Evolutionary conservation across 164 flowering plant genomes (phyloP), one percentile per base, ranked within the genome.

Genomic region (Cinnamomum chago): DNA sequence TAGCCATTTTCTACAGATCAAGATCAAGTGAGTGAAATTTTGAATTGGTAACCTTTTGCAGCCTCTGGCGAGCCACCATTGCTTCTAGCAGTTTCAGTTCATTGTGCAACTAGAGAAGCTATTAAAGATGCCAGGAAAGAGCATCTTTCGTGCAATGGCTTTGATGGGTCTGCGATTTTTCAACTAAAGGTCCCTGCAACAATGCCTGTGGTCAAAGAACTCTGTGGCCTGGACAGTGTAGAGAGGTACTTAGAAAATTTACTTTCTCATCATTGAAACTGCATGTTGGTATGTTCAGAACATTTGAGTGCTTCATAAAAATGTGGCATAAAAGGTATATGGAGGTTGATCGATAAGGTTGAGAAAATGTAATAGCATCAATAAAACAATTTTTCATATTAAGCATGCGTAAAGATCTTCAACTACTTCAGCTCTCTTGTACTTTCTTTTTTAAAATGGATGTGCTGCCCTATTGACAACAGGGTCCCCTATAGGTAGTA

Each of bases 51-150:
- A 23, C 70, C 9, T 67, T 78, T 15, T 75, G 68, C 90, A 95
- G 98, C 97, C 72, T 92, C 95, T 73, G 98, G 98, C 67, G 97
- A 95, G 81, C 98, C 98, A 40, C 98, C 98, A n/a, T 81, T 95
- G 62, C 87, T 91, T 60, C 80, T 91, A 47, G 94, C 97, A 69
- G 89, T 73, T 35, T 88, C 97, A 15, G 86, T 91, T 72, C 93
- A 91, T 80, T 90, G 91, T 76, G 97, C 97, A 51, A 81, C 87
- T 35, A 86, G 95, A 78, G 88, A 91, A 62, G 97, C 98, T 60
- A 85, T 92, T 64, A 83, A 71, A 82, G 95, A 83, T 73, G 97
- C 99, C 0, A 81, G 93, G 66, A 75, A 83, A 76, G 91, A 95
- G 82, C 82, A 84, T 15, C 77, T 50, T 52, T 78, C 85, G 24